Evolutionary conservation across 345 rosid species (phyloP).

Genomic region (Rubroshorea leprosula): DNA sequence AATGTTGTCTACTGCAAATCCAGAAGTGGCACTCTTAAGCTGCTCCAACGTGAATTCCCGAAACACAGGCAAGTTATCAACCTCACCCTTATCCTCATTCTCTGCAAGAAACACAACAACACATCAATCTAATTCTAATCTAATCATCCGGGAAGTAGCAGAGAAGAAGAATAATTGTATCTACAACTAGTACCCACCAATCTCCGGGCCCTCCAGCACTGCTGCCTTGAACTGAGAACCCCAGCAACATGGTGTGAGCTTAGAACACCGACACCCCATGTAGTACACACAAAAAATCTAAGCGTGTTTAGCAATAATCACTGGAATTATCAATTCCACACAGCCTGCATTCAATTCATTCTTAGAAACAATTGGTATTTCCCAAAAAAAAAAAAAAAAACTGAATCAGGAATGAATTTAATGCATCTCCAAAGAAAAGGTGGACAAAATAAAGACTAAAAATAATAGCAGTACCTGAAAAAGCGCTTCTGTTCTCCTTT

Average conservation of each 20-base stretch:
- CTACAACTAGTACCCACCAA: constrained; percentile 40
- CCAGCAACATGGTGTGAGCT: constrained; percentile 43
- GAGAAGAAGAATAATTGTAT: not conserved
- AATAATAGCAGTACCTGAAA: too few species aligned
- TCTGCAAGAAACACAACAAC: constrained; percentile 27
- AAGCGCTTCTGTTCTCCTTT: too few species aligned
- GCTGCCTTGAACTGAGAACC: constrained; percentile 61
- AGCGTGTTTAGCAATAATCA: too few species aligned
- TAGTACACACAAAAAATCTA: constrained; percentile 11
- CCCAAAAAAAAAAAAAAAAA: too few species aligned
- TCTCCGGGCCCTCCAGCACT: constrained; percentile 55
- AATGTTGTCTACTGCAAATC: constrained; percentile 82
- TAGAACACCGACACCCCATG: constrained; percentile 69
- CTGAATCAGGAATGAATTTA: too few species aligned
- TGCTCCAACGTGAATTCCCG: constrained; percentile 66
- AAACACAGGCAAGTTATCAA: constrained; percentile 39
- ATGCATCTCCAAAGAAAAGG: too few species aligned
- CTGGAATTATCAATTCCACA: not conserved
- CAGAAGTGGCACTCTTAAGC: constrained; percentile 72
- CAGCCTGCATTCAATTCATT: not conserved
- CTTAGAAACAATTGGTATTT: too few species aligned
- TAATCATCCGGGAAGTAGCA: not conserved
- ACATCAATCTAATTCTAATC: not conserved
- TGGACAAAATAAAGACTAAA: too few species aligned
- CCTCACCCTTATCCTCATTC: constrained; percentile 40